Evolutionary conservation across 352 stramenopile genomes (phyloP).

Genomic region (Phytophthora fragariaefolia): DNA sequence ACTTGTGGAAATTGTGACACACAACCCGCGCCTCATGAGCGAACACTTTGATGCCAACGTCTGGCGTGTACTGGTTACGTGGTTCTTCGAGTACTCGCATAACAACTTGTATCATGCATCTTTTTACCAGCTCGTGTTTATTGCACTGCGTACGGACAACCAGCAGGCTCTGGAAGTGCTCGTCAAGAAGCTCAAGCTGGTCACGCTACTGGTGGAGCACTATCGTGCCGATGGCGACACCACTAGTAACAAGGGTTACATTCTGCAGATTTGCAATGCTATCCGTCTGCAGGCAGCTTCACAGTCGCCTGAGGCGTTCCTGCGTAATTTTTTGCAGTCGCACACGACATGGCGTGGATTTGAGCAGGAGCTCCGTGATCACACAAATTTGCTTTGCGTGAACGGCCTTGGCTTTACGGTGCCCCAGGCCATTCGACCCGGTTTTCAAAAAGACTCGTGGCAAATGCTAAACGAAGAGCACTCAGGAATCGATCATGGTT

Average conservation of each 20-base stretch:
- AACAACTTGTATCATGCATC: conserved; percentile 92
- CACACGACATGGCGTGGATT: conserved; percentile 87
- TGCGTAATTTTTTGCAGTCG: conserved; percentile 90
- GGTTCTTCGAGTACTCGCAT: conserved; percentile 93
- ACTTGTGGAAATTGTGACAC: conserved; percentile 85
- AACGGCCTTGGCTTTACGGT: conserved; percentile 81
- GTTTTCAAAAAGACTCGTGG: conserved; percentile 71
- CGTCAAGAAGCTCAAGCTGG: conserved; percentile 89
- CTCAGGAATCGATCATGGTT: conserved; percentile 81
- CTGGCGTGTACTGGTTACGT: conserved; percentile 87
- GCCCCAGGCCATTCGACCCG: conserved; percentile 64
- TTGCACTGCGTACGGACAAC: conserved; percentile 87
- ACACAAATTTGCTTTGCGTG: conserved; percentile 62
- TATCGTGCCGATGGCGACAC: conserved; percentile 65
- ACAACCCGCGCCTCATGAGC: conserved; percentile 75
- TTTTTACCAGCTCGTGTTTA: conserved; percentile 92
- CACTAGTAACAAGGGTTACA: conserved; percentile 88
- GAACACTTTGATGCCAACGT: conserved; percentile 83
- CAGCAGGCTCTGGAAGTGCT: conserved; percentile 80
- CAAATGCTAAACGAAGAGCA: conserved; percentile 65
- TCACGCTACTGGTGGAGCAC: conserved; percentile 85
- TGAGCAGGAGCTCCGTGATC: conserved; percentile 64
- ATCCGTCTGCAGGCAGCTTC: conserved; percentile 90
- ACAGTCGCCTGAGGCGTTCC: conserved; percentile 86
- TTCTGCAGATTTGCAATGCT: conserved; percentile 90